Evolutionary conservation across 148 eudicot genomes (phyloP).

Genomic region (Chenopodium suecicum): DNA sequence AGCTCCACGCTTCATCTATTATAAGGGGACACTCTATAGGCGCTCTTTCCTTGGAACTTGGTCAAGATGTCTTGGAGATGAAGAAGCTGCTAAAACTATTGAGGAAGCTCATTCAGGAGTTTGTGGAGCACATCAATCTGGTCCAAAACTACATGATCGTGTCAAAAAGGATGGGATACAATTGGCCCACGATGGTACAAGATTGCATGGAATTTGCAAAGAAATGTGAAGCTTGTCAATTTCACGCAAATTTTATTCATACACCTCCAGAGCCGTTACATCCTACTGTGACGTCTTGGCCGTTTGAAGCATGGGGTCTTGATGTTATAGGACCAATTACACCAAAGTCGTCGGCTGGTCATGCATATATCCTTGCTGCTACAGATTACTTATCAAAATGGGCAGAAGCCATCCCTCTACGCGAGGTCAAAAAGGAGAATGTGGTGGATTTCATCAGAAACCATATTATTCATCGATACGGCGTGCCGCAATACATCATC

Average conservation of each 20-base stretch:
- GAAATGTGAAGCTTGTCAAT: not conserved
- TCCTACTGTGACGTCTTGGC: not conserved
- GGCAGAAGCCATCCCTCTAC: not conserved
- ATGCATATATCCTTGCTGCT: not conserved
- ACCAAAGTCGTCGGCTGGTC: not conserved
- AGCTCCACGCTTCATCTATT: too few species aligned
- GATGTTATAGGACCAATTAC: not conserved
- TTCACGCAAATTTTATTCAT: not conserved
- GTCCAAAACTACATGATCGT: not conserved
- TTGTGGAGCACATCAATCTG: not conserved
- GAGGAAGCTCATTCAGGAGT: not conserved
- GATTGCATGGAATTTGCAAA: conserved; percentile 8
- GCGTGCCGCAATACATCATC: not conserved
- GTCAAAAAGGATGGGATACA: too few species aligned
- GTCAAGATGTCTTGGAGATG: too few species aligned
- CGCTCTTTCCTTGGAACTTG: too few species aligned
- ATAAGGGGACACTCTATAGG: too few species aligned
- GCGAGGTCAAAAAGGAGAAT: not conserved
- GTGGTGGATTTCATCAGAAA: not conserved
- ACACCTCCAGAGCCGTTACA: not conserved
- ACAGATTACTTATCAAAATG: not conserved
- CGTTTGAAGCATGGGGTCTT: not conserved
- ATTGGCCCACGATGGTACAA: not conserved
- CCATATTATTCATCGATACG: too few species aligned
- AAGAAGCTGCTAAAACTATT: too few species aligned